These are phyloP conservation scores for Acanthamoeba quina DNA, from an alignment of 208 protist species.

Conservation along the genomic window DNA sequence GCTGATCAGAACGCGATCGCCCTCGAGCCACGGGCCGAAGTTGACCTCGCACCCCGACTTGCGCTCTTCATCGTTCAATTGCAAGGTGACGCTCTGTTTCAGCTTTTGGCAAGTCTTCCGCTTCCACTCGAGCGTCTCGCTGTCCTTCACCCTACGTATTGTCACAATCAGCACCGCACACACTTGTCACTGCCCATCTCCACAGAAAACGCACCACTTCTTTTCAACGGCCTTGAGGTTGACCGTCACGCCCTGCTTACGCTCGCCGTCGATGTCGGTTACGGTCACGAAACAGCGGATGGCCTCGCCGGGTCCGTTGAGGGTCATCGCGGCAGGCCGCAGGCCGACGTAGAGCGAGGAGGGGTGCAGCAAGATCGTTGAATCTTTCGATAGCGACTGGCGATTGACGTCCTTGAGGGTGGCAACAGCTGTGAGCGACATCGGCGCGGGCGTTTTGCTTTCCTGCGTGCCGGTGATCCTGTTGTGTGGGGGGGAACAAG, in stretches of 20 bases:
- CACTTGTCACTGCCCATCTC: no score
- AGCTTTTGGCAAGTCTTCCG: constrained; percentile 13
- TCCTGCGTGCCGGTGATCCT: neutral
- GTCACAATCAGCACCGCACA: neutral
- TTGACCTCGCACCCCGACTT: neutral
- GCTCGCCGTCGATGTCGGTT: constrained; percentile 14
- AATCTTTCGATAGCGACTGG: neutral
- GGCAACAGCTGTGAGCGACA: neutral
- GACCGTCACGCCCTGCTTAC: neutral
- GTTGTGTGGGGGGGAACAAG: neutral
- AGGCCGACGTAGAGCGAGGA: constrained; percentile 48
- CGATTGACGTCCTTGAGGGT: constrained; percentile 23
- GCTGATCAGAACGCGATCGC: neutral
- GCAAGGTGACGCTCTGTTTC: neutral
- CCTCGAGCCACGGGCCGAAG: constrained; percentile 11
- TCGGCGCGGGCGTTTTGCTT: neutral
- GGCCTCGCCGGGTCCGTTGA: constrained; percentile 22
- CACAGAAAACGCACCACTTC: neutral
- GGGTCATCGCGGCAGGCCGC: neutral
- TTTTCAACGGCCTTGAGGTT: constrained; percentile 11
- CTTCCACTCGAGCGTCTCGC: neutral
- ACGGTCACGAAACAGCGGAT: constrained; percentile 21
- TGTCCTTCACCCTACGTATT: neutral
- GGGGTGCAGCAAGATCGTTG: constrained; percentile 1
- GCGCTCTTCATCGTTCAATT: neutral